Evolutionary conservation across 2,329 filamentous ascomycete species (phyloP).

Genomic region (Calonectria henricotiae): DNA sequence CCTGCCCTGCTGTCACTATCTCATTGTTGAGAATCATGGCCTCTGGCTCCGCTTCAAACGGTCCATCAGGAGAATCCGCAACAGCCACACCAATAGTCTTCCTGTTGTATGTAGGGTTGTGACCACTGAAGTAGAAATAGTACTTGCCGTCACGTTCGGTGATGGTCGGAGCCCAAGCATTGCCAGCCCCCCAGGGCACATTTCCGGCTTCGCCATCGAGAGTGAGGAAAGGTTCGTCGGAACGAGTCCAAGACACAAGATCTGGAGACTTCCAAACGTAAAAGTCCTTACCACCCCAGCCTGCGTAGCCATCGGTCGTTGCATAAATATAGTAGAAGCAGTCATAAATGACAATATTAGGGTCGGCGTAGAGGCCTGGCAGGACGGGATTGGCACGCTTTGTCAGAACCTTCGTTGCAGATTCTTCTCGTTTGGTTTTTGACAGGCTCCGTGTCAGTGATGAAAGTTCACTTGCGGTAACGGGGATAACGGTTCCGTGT

Average conservation of each 20-base stretch:
- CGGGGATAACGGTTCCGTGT: constrained; percentile 69
- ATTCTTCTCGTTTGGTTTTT: constrained; percentile 13
- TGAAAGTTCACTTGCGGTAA: constrained; percentile 60
- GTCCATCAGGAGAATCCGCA: constrained; percentile 71
- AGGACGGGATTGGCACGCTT: constrained; percentile 57
- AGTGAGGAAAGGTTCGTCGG: constrained; percentile 61
- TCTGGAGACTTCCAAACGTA: constrained; percentile 66
- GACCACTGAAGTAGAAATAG: constrained; percentile 75
- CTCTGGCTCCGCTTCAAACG: constrained; percentile 70
- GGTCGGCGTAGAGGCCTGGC: constrained; percentile 62
- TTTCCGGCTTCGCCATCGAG: constrained; percentile 66
- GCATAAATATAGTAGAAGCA: constrained; percentile 66
- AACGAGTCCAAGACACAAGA: constrained; percentile 62
- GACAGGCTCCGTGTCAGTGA: constrained; percentile 28
- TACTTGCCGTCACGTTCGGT: constrained; percentile 74
- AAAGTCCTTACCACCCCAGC: constrained; percentile 66
- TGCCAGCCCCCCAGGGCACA: constrained; percentile 77
- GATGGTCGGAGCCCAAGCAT: constrained; percentile 79
- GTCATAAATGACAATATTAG: constrained; percentile 64
- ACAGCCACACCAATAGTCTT: constrained; percentile 76
- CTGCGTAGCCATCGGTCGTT: constrained; percentile 64
- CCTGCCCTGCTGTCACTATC: constrained; percentile 57
- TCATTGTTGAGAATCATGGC: constrained; percentile 70
- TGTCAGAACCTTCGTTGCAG: not conserved
- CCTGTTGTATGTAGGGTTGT: constrained; percentile 67